Evolutionary conservation across 129 eudicot genomes (phyloP), one percentile per base, ranked within the genome.

Genomic region (Arctium lappa): DNA sequence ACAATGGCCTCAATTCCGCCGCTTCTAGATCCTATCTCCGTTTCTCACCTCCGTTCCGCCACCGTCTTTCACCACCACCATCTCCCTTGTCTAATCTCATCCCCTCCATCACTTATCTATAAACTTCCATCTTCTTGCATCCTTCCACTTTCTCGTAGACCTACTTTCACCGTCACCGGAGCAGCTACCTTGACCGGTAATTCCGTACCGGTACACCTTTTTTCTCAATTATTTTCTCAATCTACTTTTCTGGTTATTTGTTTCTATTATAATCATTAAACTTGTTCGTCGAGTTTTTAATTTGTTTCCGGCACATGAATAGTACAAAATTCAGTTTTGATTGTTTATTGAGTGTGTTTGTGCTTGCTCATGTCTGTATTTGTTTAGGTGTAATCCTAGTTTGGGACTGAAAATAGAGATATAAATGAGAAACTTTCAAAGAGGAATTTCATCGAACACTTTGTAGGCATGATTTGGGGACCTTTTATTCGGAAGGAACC

Each of bases 171-270:
- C 80, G 76, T 77, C 76, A 78, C 86, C 38, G 86, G 74, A 18
- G 53, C 85, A 29, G 60, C 80, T 80, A 76, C 91, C 79, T 81
- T 90, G 75, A 79, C 74, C 65, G 78, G 79, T 77, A 86, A 82
- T 79, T 86, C 91, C 77, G 73, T 79, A 65, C 88, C 94, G 89
- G 94, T 90, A 69, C 78, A 75, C 79, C 29, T 77, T 68, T 80
- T 76, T 36, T 31, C 85, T 79, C 81, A 62, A 34, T 75, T 82
- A 8, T 56, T 16, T 75, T 5, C 2, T 44, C 8, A 75, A 68
- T 71, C 56, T 39, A 44, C 3, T 48, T 79, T 31, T 8, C 48
- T 12, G 36, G 72, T 38, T 60, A 38, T 37, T 74, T 27, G 40
- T 42, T 29, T 50, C 5, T 53, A 4, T 8, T 74, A 73, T 5